phyloP scores from a whole-genome alignment of 768 basidiomycete species.

The Lentinus tigrinus region DNA sequence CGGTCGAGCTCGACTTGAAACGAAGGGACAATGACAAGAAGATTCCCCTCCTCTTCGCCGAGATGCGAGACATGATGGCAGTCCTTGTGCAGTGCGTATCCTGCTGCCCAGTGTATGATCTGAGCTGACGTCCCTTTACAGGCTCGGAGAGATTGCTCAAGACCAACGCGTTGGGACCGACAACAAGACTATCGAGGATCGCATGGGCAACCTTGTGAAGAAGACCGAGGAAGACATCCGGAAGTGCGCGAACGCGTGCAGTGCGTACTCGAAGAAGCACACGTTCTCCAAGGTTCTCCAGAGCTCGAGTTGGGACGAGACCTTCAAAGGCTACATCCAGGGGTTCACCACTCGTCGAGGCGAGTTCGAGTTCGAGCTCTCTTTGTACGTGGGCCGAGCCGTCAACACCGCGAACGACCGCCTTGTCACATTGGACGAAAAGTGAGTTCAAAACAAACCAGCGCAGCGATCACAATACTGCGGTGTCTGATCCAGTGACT shows the following conservation, averaged over 20 bases:
- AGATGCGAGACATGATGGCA: conserved; percentile 52
- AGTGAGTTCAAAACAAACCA: not conserved
- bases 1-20: conserved; percentile 45
- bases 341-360: conserved; percentile 24
- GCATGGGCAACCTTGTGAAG: conserved; percentile 31
- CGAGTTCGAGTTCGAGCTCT: conserved; percentile 30
- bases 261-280: conserved; percentile 31
- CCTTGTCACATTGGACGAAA: conserved; percentile 10
- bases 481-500: no score
- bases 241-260: conserved; percentile 32
- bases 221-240: conserved; percentile 31
- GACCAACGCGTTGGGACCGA: conserved; percentile 27
- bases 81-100: conserved; percentile 42
- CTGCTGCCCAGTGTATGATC: no score
- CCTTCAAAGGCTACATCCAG: conserved; percentile 21
- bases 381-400: conserved; percentile 26
- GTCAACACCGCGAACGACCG: conserved; percentile 23
- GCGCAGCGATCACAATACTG: not conserved
- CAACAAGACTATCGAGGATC: conserved; percentile 33
- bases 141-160: conserved; percentile 11
- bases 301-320: conserved; percentile 29
- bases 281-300: conserved; percentile 29
- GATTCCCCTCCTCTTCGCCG: conserved; percentile 42
- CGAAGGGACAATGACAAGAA: conserved; percentile 51
- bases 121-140: not conserved